Evolutionary conservation across 2,329 filamentous ascomycete genomes (phyloP).

Genomic region (Cercospora zeina): DNA sequence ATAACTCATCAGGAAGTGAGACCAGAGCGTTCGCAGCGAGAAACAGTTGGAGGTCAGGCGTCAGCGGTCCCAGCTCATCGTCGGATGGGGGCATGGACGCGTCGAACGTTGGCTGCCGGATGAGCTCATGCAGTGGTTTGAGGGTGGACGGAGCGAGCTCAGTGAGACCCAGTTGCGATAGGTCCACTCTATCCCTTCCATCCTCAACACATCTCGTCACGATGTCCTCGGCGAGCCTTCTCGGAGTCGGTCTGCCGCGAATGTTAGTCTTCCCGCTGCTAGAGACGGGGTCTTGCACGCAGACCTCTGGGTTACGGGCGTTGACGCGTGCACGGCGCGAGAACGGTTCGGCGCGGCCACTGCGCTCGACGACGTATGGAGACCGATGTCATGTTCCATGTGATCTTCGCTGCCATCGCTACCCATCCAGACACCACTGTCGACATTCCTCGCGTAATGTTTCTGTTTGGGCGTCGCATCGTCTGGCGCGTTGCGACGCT

Average conservation of each 20-base stretch:
- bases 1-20: slow-evolving; percentile 60
- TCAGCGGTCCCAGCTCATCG: slow-evolving; percentile 60
- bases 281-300: neutral
- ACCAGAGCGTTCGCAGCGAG: slow-evolving; percentile 61
- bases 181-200: slow-evolving; percentile 61
- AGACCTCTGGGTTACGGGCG: slow-evolving; percentile 3
- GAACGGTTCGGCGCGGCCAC: slow-evolving; percentile 5
- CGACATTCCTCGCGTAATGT: slow-evolving; percentile 57
- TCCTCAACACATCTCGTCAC: slow-evolving; percentile 49
- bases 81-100: slow-evolving; percentile 46
- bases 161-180: slow-evolving; percentile 57
- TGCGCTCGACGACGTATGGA: slow-evolving; percentile 6
- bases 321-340: neutral
- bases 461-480: slow-evolving; percentile 48
- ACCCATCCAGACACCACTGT: slow-evolving; percentile 70
- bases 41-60: slow-evolving; percentile 62
- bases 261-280: slow-evolving; percentile 12
- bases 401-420: slow-evolving; percentile 54
- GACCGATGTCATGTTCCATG: neutral
- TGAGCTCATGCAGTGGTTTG: slow-evolving; percentile 52
- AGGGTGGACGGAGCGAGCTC: slow-evolving; percentile 59
- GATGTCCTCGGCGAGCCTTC: slow-evolving; percentile 30
- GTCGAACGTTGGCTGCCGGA: slow-evolving; percentile 36
- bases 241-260: slow-evolving; percentile 4
- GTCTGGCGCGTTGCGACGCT: slow-evolving; percentile 23